Conservation (phyloP, 2,329 filamentous ascomycete species). For the Exserohilum turcica region DNA sequence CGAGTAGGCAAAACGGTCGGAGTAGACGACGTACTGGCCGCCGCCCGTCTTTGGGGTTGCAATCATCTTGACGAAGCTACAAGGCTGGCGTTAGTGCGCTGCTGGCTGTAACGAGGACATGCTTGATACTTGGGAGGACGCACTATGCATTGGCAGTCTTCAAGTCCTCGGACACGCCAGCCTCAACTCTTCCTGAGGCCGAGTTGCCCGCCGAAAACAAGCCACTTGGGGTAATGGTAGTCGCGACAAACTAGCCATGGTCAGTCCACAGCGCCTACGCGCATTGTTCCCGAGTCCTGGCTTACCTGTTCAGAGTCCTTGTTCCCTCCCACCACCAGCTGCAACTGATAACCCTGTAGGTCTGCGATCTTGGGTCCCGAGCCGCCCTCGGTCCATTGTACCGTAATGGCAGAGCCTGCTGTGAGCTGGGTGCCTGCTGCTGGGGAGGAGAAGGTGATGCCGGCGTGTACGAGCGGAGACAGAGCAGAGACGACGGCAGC, state of each 20-base stretch:
- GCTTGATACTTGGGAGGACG: constrained; percentile 25
- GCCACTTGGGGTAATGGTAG: constrained; percentile 52
- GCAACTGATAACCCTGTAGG: constrained; percentile 62
- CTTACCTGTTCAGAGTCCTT: constrained; percentile 54
- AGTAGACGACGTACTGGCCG: constrained; percentile 64
- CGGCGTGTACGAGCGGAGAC: constrained; percentile 54
- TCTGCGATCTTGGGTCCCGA: constrained; percentile 56
- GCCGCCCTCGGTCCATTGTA: constrained; percentile 64
- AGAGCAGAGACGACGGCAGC: constrained; percentile 47
- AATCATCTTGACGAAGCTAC: constrained; percentile 54
- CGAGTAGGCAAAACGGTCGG: constrained; percentile 66
- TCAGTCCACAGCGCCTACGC: constrained; percentile 1
- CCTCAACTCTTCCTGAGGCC: constrained; percentile 39
- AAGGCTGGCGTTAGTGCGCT: constrained; percentile 11
- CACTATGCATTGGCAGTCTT: constrained; percentile 62
- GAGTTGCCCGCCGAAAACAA: constrained; percentile 52
- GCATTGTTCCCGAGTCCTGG: not conserved
- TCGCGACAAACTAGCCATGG: constrained; percentile 9
- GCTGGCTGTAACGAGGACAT: not conserved
- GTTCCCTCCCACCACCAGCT: constrained; percentile 66
- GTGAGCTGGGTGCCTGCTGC: constrained; percentile 57
- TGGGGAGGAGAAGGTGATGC: constrained; percentile 61
- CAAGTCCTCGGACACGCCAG: constrained; percentile 29
- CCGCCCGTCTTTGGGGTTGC: constrained; percentile 61
- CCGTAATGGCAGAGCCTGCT: constrained; percentile 57